Conservation (phyloP, 2,329 filamentous ascomycete species). For the Chalaropsis ovoidea region DNA sequence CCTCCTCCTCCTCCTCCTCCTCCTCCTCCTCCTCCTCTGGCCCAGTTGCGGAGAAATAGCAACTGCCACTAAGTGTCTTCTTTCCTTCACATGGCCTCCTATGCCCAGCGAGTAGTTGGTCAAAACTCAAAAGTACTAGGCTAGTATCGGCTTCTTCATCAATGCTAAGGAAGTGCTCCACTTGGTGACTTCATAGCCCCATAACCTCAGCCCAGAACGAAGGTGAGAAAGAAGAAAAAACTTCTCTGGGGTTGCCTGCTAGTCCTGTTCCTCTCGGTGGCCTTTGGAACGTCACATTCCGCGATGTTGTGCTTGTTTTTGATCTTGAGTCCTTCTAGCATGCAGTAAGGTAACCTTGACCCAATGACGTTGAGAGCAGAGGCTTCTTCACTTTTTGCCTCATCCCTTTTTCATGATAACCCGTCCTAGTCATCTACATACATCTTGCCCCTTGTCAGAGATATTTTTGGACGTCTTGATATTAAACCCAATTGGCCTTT, state of each 20-base stretch:
- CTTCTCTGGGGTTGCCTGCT: background rate
- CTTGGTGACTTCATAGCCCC: slow-evolving; percentile 17
- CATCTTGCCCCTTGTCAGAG: slow-evolving; percentile 8
- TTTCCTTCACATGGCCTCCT: background rate
- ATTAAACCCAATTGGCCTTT: background rate
- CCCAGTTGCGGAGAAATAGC: slow-evolving; percentile 2
- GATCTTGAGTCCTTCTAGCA: background rate
- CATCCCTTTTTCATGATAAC: slow-evolving; percentile 9
- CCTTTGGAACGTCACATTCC: slow-evolving; percentile 15
- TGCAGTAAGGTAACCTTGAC: background rate
- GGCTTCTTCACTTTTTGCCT: slow-evolving; percentile 13
- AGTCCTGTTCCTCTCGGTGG: background rate
- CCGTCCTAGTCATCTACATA: background rate
- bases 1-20: background rate
- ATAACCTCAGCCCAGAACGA: background rate
- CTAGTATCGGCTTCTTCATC: background rate
- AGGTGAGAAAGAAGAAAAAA: background rate
- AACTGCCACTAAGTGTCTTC: slow-evolving; percentile 2
- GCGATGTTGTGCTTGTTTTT: background rate
- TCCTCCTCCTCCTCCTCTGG: background rate
- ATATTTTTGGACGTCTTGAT: slow-evolving; percentile 3
- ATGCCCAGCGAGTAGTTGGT: background rate
- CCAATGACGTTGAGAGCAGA: background rate
- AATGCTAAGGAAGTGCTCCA: slow-evolving; percentile 1
- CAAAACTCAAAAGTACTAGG: background rate